A percentile compares a stretch with the other conserved stretches of the same genome.
Evolutionary conservation across 805 yeast genomes (phyloP).

Genomic region (Metschnikowia noctiluminum): DNA sequence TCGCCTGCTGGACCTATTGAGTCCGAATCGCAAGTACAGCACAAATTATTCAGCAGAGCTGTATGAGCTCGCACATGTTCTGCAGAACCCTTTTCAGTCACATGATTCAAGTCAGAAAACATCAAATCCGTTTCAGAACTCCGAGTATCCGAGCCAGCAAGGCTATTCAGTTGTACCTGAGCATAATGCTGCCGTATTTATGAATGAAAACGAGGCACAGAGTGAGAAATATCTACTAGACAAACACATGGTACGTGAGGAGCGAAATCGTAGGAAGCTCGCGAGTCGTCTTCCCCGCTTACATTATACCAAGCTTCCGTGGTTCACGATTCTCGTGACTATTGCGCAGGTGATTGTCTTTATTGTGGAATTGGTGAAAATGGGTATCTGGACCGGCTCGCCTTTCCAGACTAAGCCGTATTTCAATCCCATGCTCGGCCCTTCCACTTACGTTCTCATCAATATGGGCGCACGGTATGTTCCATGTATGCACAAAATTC

Average conservation of each 20-base stretch:
- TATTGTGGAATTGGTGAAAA: conserved; percentile 55
- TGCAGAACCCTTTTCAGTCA: conserved; percentile 6
- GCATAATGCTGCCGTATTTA: neutral
- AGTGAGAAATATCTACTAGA: conserved; percentile 1
- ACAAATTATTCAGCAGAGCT: conserved; percentile 7
- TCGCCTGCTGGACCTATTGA: neutral
- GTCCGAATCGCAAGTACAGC: neutral
- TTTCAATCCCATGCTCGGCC: conserved; percentile 79
- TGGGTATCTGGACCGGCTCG: conserved; percentile 58
- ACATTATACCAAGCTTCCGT: conserved; percentile 33
- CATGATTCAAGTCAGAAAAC: neutral
- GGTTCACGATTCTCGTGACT: conserved; percentile 41
- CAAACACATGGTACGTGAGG: conserved; percentile 9
- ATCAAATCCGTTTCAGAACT: conserved; percentile 4
- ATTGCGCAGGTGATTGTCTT: conserved; percentile 53
- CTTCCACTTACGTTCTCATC: conserved; percentile 62
- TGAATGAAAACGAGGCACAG: neutral
- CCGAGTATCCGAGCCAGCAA: neutral
- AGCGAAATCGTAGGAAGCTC: conserved; percentile 16
- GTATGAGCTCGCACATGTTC: conserved; percentile 12
- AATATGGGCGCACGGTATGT: conserved; percentile 69
- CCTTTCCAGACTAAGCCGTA: conserved; percentile 67
- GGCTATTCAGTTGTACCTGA: conserved; percentile 10
- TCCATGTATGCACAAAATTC: conserved; percentile 62
- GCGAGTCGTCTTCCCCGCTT: conserved; percentile 16